These are phyloP conservation scores for Cladorrhinum samala DNA, from an alignment of 495 filamentous ascomycete species.

Conservation along the genomic window DNA sequence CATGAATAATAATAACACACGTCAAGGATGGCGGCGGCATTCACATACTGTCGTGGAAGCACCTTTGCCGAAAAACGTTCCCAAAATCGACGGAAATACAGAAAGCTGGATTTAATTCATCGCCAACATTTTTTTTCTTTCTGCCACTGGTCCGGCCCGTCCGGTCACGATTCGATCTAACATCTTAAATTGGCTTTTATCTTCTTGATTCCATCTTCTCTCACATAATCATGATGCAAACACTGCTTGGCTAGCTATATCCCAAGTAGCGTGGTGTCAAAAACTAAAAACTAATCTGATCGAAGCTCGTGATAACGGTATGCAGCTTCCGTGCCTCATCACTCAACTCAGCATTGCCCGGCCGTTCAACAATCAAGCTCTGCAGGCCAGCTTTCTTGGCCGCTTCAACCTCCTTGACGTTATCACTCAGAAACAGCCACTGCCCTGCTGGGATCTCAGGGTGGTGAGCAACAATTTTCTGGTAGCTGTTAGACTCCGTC, in stretches of 20 bases:
- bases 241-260: no score
- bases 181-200: neutral
- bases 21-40: no score
- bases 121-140: no score
- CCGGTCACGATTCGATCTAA: neutral
- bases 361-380: conserved; percentile 53
- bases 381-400: conserved; percentile 59
- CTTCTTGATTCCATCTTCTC: neutral
- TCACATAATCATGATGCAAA: no score
- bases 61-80: neutral
- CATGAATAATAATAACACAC: no score
- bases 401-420: conserved; percentile 61
- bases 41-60: neutral
- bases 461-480: conserved; percentile 45
- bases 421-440: conserved; percentile 68
- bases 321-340: conserved; percentile 38
- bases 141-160: no score
- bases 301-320: conserved; percentile 42
- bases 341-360: conserved; percentile 54
- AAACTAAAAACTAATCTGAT: conserved; percentile 21
- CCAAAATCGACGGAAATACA: neutral
- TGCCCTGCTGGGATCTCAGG: conserved; percentile 32
- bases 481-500: conserved; percentile 53
- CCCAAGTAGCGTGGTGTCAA: no score
- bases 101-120: no score